Evolutionary conservation across 176 grass and related monocot genomes (phyloP).

Genomic region (Musa schizocarpa): DNA sequence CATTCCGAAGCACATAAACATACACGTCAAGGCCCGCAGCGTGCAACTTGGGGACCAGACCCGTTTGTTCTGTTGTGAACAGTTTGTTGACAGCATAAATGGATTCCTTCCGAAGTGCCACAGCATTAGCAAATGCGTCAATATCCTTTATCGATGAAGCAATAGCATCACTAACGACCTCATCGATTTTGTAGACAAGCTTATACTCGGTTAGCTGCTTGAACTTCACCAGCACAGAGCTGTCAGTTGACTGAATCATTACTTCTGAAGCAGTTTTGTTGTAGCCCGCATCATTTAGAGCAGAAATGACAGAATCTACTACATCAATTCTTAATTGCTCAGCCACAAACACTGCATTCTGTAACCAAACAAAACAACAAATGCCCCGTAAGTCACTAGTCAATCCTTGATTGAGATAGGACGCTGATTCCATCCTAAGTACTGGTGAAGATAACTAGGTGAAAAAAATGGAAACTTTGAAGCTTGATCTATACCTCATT

Average conservation of each 20-base stretch:
- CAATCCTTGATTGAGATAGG: background rate
- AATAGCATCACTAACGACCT: background rate
- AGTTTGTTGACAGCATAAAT: background rate
- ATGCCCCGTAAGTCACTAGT: background rate
- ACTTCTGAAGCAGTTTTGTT: constrained; percentile 4
- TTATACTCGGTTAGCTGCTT: constrained; percentile 15
- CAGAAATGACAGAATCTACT: constrained; percentile 3
- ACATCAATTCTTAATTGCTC: background rate
- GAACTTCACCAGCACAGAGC: constrained; percentile 17
- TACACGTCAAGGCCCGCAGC: constrained; percentile 50
- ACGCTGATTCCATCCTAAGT: background rate
- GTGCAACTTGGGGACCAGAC: constrained; percentile 28
- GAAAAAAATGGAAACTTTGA: background rate
- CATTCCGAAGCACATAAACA: constrained; percentile 47
- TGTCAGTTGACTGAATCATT: constrained; percentile 12
- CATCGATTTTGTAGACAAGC: constrained; percentile 7
- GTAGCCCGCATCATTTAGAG: background rate
- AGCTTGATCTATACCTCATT: too few species aligned
- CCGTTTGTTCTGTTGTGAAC: constrained; percentile 34
- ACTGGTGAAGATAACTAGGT: background rate
- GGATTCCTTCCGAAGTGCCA: background rate
- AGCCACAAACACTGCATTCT: constrained; percentile 14
- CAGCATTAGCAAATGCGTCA: constrained; percentile 3
- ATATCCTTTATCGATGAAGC: constrained; percentile 4
- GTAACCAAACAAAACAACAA: background rate